Base-by-base conservation (phyloP, 1,284 basidiomycete species). In the Naganishia cerealis region DNA sequence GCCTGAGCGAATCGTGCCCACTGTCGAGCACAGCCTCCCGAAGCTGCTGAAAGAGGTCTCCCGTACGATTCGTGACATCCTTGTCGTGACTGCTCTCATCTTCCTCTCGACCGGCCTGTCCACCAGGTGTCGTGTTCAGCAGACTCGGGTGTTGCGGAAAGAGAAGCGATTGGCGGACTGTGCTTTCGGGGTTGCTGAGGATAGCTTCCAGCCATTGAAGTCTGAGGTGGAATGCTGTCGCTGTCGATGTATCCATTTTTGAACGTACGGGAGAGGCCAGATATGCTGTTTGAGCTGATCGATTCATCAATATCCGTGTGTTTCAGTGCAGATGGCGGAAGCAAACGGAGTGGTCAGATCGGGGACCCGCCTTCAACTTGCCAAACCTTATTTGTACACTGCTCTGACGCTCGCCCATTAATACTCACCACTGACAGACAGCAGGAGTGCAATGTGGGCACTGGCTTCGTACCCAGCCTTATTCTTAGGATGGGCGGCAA, bases 171-270 rank as follows among this genome's bases (percentile, higher is more conserved):
- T 46, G 61, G 10, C 29, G 38, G 24, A 57, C 26, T 21, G 42
- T 59, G 10, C 48, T 39, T 42, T 33, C 15, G 7, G 66, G 52
- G 33, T 43, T 59, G 18, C 18, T 39, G 26, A 67, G 39, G 29
- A 67, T 58, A 0, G 66, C 52, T 56, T 67, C 66, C 40, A 67
- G 57, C 42, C 58, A 59, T 52, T 57, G 66, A 2, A 62, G 24
- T 18, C 66, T 57, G 38, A 67, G 66, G 10, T 53, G 50, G 40
- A 67, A 55, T 1, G 66, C 66, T 8, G 58, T 67, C 18, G 59
- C 29, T 26, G 38, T 43, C 16, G 57, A 43, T n/a, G 55, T 39
- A 50, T 63, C 61, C 61, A 63, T 63, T 50, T 21, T n/a, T 24
- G 21, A 50, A 50, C 24, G 46, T 50, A 24, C 46, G n/a, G 16